phyloP scores from a whole-genome alignment of 2,329 filamentous ascomycete genomes.

The Fusarium citri region DNA sequence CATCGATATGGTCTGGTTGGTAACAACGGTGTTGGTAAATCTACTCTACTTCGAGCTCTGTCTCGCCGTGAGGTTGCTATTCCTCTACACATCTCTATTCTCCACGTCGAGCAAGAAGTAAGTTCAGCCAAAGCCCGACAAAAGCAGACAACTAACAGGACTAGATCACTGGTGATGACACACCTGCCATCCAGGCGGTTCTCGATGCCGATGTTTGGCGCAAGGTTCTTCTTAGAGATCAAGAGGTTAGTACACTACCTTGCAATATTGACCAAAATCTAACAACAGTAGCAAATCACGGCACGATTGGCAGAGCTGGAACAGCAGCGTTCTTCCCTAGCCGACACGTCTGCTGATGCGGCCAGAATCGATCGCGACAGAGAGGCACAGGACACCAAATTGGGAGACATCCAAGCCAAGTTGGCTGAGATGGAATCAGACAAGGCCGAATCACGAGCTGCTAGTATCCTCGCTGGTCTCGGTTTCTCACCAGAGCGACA shows the following conservation, averaged over 20 bases:
- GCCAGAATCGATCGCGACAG: conserved; percentile 85
- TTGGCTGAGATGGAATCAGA: conserved; percentile 99
- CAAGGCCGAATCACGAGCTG: conserved; percentile 94
- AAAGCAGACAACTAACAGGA: conserved; percentile 20
- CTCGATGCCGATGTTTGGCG: conserved; percentile 98
- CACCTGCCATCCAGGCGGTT: conserved; percentile 92
- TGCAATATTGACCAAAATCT: conserved; percentile 24
- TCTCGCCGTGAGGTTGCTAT: conserved; percentile 94
- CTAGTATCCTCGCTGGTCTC: conserved; percentile 95
- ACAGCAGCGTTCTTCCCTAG: conserved; percentile 78
- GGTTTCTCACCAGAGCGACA: conserved; percentile 96
- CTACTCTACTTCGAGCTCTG: conserved; percentile 90
- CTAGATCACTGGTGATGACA: conserved; percentile 93
- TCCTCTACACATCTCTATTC: conserved; percentile 96
- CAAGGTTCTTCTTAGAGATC: conserved; percentile 91
- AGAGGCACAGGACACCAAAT: conserved; percentile 88
- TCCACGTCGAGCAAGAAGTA: conserved; percentile 98
- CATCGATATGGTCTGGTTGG: conserved; percentile 96
- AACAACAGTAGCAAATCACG: conserved; percentile 74
- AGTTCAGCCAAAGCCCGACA: conserved; percentile 29
- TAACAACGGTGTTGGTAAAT: conserved; percentile 99
- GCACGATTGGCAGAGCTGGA: conserved; percentile 82
- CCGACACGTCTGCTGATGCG: conserved; percentile 92
- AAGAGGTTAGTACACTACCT: conserved; percentile 69
- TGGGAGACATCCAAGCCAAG: conserved; percentile 92